phyloP scores from a whole-genome alignment of 345 rosid genomes.

The Corchorus capsularis region DNA sequence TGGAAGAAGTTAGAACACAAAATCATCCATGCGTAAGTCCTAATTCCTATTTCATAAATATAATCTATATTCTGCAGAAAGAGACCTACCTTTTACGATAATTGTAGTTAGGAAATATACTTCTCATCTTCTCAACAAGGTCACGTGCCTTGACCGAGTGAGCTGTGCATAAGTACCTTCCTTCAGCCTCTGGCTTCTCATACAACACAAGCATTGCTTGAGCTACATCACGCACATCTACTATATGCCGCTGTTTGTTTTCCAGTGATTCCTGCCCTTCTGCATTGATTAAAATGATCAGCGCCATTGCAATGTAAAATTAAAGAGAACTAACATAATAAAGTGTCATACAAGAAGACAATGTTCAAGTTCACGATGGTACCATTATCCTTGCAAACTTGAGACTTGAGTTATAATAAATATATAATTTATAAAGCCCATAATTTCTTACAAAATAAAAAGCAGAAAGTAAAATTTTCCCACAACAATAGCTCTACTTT shows the following conservation, averaged over 20 bases:
- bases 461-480: neutral
- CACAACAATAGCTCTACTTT: neutral
- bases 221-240: constrained; percentile 54
- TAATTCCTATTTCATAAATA: neutral
- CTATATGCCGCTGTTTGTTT: neutral
- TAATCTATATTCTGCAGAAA: neutral
- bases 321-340: neutral
- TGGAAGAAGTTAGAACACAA: neutral
- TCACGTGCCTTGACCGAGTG: constrained; percentile 23
- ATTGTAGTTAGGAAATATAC: constrained; percentile 44
- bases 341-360: neutral
- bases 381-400: neutral
- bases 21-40: neutral
- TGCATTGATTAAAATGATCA: neutral
- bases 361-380: constrained; percentile 15
- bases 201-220: constrained; percentile 47
- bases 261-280: constrained; percentile 12
- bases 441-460: neutral
- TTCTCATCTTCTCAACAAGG: constrained; percentile 45
- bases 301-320: neutral
- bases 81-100: constrained; percentile 41
- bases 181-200: constrained; percentile 51
- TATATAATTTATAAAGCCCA: no score
- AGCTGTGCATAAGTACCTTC: constrained; percentile 50
- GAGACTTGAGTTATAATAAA: neutral